Base-by-base conservation (phyloP, 2,329 filamentous ascomycete genomes). In the Huntiella savannae region DNA sequence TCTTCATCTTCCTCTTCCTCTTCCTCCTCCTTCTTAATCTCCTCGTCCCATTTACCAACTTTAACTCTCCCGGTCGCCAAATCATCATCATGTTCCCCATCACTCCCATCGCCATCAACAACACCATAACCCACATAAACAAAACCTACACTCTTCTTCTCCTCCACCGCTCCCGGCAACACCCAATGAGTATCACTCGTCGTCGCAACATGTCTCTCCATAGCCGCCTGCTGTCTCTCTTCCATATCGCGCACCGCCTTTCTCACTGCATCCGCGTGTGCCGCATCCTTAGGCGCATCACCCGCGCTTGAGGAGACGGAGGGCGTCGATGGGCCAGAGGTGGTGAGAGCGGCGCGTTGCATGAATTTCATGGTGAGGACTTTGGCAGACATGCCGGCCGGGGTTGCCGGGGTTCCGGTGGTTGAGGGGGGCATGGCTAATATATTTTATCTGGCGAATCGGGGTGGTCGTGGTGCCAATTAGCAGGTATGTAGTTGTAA, bases 301-400 rank as follows among this genome's bases (percentile, higher is more conserved):
- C 33, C 41, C 6, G 41, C 36, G 3, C 35, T 22, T 1, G 40
- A 32, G 10, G 32, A 15, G 33, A 67, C 66, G 10, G 68, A 46
- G 37, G 56, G 44, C 37, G 56, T 54, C 51, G 60, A 52, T 52
- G 71, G 59, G 50, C 56, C 62, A 55, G 66, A 57, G 13, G 65
- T 59, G 43, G 61, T 57, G 50, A 56, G 62, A 65, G 77, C 80
- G 52, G 82, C 82, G 56, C 87, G 75, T 67, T 93, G 87, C 87
- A 95, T 95, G 59, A 95, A 95, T 67, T 93, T 93, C 86, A 94
- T 95, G 34, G 82, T 87, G 57, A 92, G 70, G 41, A 95, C 77
- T 54, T 86, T 78, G 49, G 81, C 87, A 52, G 87, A 94, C 77
- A 92, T 86, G 40, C 69, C 70, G 61, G 50, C 50, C 6, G 22